These are phyloP conservation scores for Kodamaea fungicola DNA, from an alignment of 1,139 yeast genomes.

Conservation along the genomic window DNA sequence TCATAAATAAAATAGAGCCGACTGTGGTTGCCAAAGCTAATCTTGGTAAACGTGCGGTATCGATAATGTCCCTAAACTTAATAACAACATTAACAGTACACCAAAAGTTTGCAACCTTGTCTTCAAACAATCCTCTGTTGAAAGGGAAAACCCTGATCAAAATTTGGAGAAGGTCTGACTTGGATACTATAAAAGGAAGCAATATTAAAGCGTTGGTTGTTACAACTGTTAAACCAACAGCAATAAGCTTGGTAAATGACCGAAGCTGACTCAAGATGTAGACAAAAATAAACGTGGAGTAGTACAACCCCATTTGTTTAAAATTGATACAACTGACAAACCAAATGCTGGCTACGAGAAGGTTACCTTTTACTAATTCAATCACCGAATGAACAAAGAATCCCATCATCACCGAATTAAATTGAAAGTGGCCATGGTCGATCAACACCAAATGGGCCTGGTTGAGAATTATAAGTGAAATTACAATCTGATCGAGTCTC, in stretches of 20 bases:
- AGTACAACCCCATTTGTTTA: slow-evolving; percentile 95
- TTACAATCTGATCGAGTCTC: slow-evolving; percentile 73
- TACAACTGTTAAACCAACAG: slow-evolving; percentile 63
- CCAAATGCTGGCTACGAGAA: slow-evolving; percentile 69
- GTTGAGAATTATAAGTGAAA: slow-evolving; percentile 69
- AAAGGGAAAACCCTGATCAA: slow-evolving; percentile 84
- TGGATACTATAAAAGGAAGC: slow-evolving; percentile 54
- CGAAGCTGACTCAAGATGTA: slow-evolving; percentile 45
- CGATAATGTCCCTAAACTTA: slow-evolving; percentile 61
- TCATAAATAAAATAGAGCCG: slow-evolving; percentile 58
- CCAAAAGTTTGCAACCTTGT: slow-evolving; percentile 97
- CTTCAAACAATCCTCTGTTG: slow-evolving; percentile 93
- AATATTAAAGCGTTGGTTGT: slow-evolving; percentile 50
- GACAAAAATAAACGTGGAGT: slow-evolving; percentile 83
- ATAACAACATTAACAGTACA: slow-evolving; percentile 78
- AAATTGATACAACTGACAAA: slow-evolving; percentile 77
- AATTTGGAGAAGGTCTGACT: slow-evolving; percentile 24
- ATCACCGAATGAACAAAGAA: slow-evolving; percentile 65
- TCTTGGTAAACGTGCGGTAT: slow-evolving; percentile 56
- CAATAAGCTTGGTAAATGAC: slow-evolving; percentile 48
- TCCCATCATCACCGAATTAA: slow-evolving; percentile 92
- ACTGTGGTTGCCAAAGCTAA: slow-evolving; percentile 65
- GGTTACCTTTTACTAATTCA: slow-evolving; percentile 61
- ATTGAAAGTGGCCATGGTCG: slow-evolving; percentile 98
- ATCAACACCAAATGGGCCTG: slow-evolving; percentile 81